Percentiles rank a stretch among this genome's conserved stretches.
phyloP scores from a whole-genome alignment of 2,329 filamentous ascomycete genomes.

The Colletotrichum sp. region DNA sequence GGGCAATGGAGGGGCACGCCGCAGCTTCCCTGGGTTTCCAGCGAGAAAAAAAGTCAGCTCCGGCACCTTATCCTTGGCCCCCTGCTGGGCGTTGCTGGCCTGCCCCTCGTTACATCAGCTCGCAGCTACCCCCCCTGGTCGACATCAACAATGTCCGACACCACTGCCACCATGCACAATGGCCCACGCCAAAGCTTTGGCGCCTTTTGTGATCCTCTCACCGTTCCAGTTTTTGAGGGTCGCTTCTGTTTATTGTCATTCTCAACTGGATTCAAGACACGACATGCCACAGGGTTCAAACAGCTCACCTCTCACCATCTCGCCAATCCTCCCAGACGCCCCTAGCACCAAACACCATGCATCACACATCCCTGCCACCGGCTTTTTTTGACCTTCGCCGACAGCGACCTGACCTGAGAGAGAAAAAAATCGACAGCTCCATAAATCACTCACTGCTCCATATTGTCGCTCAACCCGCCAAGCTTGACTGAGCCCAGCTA shows the following conservation, averaged over 20 bases:
- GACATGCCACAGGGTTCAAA: slow-evolving; percentile 16
- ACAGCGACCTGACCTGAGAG: background rate
- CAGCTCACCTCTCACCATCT: background rate
- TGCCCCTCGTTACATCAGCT: slow-evolving; percentile 21
- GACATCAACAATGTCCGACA: slow-evolving; percentile 11
- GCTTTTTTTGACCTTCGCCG: background rate
- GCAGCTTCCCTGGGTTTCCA: slow-evolving; percentile 13
- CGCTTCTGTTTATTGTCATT: slow-evolving; percentile 1
- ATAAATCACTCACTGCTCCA: slow-evolving; percentile 21
- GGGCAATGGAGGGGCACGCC: slow-evolving; percentile 17
- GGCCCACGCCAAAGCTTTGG: slow-evolving; percentile 15
- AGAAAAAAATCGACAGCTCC: background rate
- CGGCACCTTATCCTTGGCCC: slow-evolving; percentile 16
- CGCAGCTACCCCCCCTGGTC: slow-evolving; percentile 15
- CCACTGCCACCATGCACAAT: slow-evolving; percentile 6
- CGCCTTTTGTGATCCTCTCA: slow-evolving; percentile 6
- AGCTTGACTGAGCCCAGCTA: slow-evolving; percentile 16
- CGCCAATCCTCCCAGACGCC: background rate
- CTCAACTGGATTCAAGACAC: slow-evolving; percentile 17
- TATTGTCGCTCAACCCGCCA: slow-evolving; percentile 8
- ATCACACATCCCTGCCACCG: background rate
- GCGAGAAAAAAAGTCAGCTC: slow-evolving; percentile 19
- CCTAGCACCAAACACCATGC: background rate
- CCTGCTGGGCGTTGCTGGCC: slow-evolving; percentile 1
- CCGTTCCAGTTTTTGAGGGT: slow-evolving; percentile 15